Conservation (phyloP, 495 filamentous ascomycete species). For the Apiosordaria backusii region DNA sequence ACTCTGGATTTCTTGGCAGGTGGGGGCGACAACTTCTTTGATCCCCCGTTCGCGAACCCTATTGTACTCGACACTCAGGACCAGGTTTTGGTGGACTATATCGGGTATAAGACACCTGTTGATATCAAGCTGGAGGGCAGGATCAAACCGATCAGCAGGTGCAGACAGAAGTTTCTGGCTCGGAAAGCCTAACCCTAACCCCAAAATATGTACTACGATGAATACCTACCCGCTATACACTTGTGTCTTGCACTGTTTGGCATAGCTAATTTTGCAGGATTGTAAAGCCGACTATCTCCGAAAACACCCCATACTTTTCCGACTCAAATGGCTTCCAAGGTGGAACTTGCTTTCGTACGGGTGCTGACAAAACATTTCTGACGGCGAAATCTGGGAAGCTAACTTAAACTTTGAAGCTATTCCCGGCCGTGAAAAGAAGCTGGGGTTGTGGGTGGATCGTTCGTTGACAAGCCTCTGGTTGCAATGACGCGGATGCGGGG, state of each 20-base stretch:
- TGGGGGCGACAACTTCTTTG: constrained; percentile 55
- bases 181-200: too few species aligned
- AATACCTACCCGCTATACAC: too few species aligned
- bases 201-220: too few species aligned
- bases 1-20: constrained; percentile 54
- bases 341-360: not conserved
- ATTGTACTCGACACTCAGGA: constrained; percentile 49
- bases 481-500: not conserved
- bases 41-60: constrained; percentile 30
- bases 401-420: not conserved
- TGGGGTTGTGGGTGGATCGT: not conserved
- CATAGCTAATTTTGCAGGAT: too few species aligned
- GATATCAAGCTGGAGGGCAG: constrained; percentile 47
- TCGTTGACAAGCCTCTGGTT: not conserved
- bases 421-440: not conserved
- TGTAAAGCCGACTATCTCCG: not conserved
- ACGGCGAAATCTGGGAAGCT: not conserved
- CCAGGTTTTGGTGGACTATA: constrained; percentile 48
- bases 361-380: not conserved
- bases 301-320: not conserved
- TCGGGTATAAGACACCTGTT: constrained; percentile 43
- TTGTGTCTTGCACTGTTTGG: too few species aligned
- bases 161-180: constrained; percentile 4
- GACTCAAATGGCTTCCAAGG: too few species aligned
- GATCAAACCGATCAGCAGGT: constrained; percentile 31